Conservation (phyloP, 306 rosid genomes). For the Purshia tridentata region DNA sequence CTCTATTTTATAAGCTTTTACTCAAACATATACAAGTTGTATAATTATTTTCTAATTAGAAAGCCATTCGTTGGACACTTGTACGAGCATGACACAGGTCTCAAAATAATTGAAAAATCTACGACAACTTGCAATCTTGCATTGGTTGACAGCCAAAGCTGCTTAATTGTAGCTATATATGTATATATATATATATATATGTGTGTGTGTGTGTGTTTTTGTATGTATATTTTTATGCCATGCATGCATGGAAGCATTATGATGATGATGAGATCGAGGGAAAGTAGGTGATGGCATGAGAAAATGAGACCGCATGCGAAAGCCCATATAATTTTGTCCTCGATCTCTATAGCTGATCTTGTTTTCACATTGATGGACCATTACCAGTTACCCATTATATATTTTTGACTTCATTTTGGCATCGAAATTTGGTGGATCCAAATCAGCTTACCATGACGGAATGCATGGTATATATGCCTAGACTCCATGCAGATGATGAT, state of each 20-base stretch:
- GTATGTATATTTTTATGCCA: not conserved
- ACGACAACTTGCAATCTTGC: slow-evolving; percentile 1
- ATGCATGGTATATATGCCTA: too few species aligned
- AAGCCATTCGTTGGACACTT: slow-evolving; percentile 22
- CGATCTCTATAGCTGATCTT: too few species aligned
- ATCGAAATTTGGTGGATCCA: not conserved
- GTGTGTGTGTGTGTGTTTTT: too few species aligned
- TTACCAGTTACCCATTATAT: too few species aligned
- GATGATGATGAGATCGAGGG: slow-evolving; percentile 13
- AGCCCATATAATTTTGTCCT: slow-evolving; percentile 17
- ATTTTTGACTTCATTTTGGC: not conserved
- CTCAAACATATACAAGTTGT: not conserved
- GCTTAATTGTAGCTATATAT: not conserved
- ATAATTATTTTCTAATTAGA: slow-evolving; percentile 7
- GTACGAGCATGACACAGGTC: slow-evolving; percentile 12
- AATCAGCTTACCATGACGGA: too few species aligned
- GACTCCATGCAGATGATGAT: not conserved
- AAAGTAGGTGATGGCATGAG: not conserved
- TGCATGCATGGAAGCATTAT: not conserved
- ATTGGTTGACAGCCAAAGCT: slow-evolving; percentile 12
- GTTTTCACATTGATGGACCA: not conserved
- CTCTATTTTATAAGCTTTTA: too few species aligned
- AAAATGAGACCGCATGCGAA: slow-evolving; percentile 22
- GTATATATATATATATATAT: not conserved
- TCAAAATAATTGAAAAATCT: not conserved